Evolutionary conservation across 176 grass and related monocot species (phyloP).

Genomic region (Alloteropsis semialata): DNA sequence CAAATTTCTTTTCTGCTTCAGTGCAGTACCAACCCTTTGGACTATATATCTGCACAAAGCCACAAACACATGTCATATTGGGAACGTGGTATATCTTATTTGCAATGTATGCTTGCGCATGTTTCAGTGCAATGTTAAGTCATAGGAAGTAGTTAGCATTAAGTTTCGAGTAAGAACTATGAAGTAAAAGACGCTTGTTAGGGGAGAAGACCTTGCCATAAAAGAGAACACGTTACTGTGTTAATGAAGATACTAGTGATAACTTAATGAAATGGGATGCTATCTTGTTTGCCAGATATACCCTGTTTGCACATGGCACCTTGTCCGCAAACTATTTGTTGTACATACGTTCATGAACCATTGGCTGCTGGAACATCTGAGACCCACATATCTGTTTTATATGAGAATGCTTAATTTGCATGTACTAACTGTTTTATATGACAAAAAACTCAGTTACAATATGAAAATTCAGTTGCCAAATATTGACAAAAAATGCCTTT

Average conservation of each 20-base stretch:
- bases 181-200: neutral
- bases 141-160: conserved; percentile 11
- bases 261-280: neutral
- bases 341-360: conserved; percentile 2
- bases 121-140: neutral
- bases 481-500: neutral
- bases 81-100: neutral
- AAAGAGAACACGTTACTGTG: neutral
- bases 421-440: no score
- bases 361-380: neutral
- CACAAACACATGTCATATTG: neutral
- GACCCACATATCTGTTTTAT: neutral
- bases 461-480: neutral
- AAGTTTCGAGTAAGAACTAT: conserved; percentile 4
- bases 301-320: neutral
- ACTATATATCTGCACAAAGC: no score
- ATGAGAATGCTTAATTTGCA: neutral
- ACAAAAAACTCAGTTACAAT: neutral
- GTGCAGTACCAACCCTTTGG: neutral
- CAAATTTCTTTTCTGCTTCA: neutral
- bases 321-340: neutral
- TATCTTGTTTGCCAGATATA: neutral
- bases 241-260: neutral
- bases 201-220: neutral
- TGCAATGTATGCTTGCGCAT: neutral